A percentile compares a stretch with the other conserved stretches of the same genome.
phyloP scores from a whole-genome alignment of 2,329 filamentous ascomycete species.

The Ophiostoma quercus region DNA sequence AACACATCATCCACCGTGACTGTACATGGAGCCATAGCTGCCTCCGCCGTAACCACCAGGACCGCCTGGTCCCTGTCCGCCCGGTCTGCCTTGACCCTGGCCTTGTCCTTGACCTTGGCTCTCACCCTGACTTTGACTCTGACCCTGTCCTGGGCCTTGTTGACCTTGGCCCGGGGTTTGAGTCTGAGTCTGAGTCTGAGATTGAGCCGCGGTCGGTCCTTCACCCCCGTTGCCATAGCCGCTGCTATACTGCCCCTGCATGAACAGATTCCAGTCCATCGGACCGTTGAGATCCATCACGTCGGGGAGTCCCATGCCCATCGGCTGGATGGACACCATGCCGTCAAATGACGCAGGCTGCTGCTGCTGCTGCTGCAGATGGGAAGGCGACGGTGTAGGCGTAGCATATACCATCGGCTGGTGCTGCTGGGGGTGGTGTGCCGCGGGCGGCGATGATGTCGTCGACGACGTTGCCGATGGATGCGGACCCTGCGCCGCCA shows the following conservation, averaged over 20 bases:
- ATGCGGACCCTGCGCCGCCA: conserved; percentile 17
- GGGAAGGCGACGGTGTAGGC: conserved; percentile 22
- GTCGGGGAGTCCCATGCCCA: conserved; percentile 30
- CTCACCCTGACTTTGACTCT: not conserved
- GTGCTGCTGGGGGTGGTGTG: conserved; percentile 24
- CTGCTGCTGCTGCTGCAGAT: conserved; percentile 31
- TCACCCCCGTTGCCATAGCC: conserved; percentile 11
- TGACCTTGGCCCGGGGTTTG: not conserved
- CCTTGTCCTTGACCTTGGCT: not conserved
- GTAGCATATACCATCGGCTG: conserved; percentile 1
- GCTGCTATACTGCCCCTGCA: conserved; percentile 36
- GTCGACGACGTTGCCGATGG: conserved; percentile 22
- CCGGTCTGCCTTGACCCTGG: not conserved
- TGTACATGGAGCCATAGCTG: conserved; percentile 24
- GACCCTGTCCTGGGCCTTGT: not conserved
- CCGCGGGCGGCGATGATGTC: conserved; percentile 23
- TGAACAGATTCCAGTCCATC: conserved; percentile 48
- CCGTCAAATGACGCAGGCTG: conserved; percentile 20
- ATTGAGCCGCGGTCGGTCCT: not conserved
- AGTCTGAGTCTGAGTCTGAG: not conserved
- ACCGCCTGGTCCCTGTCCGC: conserved; percentile 15
- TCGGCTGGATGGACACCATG: conserved; percentile 22
- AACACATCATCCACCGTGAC: not conserved
- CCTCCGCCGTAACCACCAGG: not conserved
- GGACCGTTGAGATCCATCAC: conserved; percentile 32